A percentile compares a stretch with the other conserved stretches of the same genome.
phyloP scores from a whole-genome alignment of 2,329 filamentous ascomycete genomes.

The Cladosporium phlei region DNA sequence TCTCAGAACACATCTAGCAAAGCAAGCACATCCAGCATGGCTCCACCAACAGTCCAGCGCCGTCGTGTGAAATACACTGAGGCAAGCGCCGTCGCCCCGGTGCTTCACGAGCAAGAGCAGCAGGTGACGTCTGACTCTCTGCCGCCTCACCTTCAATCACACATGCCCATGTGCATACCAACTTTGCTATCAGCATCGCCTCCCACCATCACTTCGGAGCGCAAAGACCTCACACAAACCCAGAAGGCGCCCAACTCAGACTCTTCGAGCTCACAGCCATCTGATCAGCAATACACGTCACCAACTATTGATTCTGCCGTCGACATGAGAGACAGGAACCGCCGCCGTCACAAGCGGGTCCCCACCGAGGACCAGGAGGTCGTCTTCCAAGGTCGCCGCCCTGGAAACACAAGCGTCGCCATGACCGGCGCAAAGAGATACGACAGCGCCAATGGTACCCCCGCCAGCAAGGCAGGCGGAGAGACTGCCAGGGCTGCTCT shows the following conservation, averaged over 20 bases:
- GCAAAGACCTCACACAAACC: not conserved
- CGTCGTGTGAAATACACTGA: slow-evolving; percentile 5
- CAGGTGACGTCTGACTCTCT: too few relatives aligned
- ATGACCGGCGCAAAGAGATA: not conserved
- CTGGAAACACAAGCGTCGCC: not conserved
- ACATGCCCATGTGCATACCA: too few relatives aligned
- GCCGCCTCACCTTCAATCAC: too few relatives aligned
- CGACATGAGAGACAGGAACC: not conserved
- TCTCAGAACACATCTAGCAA: not conserved
- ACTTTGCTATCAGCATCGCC: too few relatives aligned
- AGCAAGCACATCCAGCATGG: not conserved
- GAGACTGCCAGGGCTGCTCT: not conserved
- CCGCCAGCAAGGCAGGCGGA: not conserved
- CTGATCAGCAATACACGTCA: not conserved
- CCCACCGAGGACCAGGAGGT: not conserved
- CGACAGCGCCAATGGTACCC: not conserved
- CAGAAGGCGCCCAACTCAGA: not conserved
- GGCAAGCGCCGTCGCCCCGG: not conserved
- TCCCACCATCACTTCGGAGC: too few relatives aligned
- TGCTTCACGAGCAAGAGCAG: not conserved
- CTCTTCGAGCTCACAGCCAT: not conserved
- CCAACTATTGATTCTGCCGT: not conserved
- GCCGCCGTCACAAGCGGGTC: not conserved
- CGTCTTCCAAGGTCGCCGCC: slow-evolving; percentile 1
- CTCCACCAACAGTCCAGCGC: too few relatives aligned